Percentiles rank a stretch among this genome's conserved stretches.
These are phyloP conservation scores for Tuber aestivum DNA, from an alignment of 495 filamentous ascomycete species.

Conservation along the genomic window DNA sequence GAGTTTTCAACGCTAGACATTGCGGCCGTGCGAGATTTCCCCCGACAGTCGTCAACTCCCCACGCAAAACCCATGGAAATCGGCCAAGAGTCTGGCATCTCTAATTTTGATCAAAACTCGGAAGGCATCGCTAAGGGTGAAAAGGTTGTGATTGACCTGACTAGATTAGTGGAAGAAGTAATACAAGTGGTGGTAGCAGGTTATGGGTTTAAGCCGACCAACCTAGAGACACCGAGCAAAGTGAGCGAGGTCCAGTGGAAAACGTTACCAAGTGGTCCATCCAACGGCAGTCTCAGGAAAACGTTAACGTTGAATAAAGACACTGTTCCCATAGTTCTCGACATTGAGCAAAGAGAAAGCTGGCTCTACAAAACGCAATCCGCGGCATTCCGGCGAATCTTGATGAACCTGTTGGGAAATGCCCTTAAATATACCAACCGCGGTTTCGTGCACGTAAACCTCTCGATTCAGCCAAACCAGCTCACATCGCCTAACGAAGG, in stretches of 20 bases:
- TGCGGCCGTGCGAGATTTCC: background rate
- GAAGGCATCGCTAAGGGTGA: conserved; percentile 1
- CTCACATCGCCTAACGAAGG: conserved; percentile 21
- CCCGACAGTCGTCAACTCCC: background rate
- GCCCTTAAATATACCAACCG: conserved; percentile 66
- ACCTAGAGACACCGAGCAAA: background rate
- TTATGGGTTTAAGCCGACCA: conserved; percentile 7
- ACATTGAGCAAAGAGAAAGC: conserved; percentile 49
- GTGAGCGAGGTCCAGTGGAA: background rate
- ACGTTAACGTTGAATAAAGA: conserved; percentile 42
- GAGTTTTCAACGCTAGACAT: conserved; percentile 64
- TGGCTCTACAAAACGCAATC: conserved; percentile 56
- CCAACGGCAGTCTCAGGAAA: conserved; percentile 5
- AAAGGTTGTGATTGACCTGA: conserved; percentile 7
- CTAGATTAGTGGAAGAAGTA: conserved; percentile 11
- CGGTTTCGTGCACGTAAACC: conserved; percentile 57
- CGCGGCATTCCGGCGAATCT: conserved; percentile 61
- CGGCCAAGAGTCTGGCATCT: background rate
- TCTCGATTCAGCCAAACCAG: conserved; percentile 46
- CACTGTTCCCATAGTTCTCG: conserved; percentile 57
- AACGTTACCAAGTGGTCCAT: background rate
- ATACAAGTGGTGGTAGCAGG: conserved; percentile 9
- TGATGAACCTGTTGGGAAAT: conserved; percentile 76
- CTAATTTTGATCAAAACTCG: background rate
- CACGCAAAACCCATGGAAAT: background rate